Conservation (phyloP, 2,329 filamentous ascomycete genomes). For the Xylariaceae sp. region DNA sequence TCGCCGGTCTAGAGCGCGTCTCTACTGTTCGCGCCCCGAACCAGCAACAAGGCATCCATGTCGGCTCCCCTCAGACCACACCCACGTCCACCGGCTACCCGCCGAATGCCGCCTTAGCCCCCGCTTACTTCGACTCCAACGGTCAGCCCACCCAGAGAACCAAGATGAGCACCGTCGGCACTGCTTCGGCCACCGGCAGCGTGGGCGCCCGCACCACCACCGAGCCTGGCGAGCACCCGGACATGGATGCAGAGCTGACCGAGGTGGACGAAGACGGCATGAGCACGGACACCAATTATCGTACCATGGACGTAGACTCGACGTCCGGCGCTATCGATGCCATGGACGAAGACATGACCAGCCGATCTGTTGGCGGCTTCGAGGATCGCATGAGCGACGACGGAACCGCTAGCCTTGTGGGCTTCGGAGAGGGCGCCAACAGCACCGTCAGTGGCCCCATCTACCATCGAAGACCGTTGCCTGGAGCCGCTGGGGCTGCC, state of each 20-base stretch:
- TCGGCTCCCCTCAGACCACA: slow-evolving; percentile 48
- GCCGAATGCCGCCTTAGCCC: slow-evolving; percentile 45
- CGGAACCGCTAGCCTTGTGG: slow-evolving; percentile 78
- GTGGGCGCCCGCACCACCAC: slow-evolving; percentile 57
- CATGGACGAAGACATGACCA: slow-evolving; percentile 41
- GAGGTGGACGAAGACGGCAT: slow-evolving; percentile 65
- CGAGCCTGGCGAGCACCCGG: slow-evolving; percentile 55
- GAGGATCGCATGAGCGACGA: slow-evolving; percentile 83
- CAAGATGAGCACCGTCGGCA: slow-evolving; percentile 88
- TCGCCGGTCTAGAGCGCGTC: slow-evolving; percentile 87
- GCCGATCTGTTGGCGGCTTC: slow-evolving; percentile 48
- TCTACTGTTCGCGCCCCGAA: slow-evolving; percentile 64
- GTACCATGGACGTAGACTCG: slow-evolving; percentile 55
- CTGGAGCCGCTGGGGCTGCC: slow-evolving; percentile 33
- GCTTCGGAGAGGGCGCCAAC: slow-evolving; percentile 87
- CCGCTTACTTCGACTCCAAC: slow-evolving; percentile 78
- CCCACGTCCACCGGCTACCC: slow-evolving; percentile 48
- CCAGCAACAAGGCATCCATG: slow-evolving; percentile 31
- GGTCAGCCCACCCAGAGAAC: slow-evolving; percentile 65
- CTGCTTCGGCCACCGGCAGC: slow-evolving; percentile 82
- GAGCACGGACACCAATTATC: slow-evolving; percentile 63
- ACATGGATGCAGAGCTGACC: slow-evolving; percentile 47
- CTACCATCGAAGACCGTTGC: slow-evolving; percentile 53
- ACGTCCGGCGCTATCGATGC: slow-evolving; percentile 31
- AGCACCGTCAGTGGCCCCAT: slow-evolving; percentile 80